phyloP scores from a whole-genome alignment of 148 eudicot genomes.

The Rhododendron kiyosumense region DNA sequence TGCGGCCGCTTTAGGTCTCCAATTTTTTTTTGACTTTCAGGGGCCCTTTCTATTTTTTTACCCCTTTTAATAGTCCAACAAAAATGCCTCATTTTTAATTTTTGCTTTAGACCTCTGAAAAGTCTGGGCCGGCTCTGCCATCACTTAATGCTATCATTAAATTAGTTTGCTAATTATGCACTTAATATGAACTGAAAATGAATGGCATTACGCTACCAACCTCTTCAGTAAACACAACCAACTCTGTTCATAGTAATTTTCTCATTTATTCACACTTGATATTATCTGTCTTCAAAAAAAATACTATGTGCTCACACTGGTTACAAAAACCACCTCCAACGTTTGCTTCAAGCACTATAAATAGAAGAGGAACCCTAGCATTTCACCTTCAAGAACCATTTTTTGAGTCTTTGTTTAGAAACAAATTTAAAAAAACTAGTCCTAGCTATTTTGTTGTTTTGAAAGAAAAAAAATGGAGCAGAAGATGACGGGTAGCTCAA shows the following conservation, averaged over 20 bases:
- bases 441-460: neutral
- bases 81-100: too few relatives aligned
- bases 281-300: neutral
- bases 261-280: neutral
- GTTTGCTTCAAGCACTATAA: neutral
- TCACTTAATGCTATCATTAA: neutral
- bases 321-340: neutral
- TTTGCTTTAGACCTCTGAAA: too few relatives aligned
- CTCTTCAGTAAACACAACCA: neutral
- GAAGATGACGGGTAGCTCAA: neutral
- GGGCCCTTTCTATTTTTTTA: too few relatives aligned
- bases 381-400: neutral
- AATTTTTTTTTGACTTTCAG: too few relatives aligned
- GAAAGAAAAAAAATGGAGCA: neutral
- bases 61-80: too few relatives aligned
- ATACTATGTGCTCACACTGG: neutral
- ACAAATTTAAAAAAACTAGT: too few relatives aligned
- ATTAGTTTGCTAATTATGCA: neutral
- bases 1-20: too few relatives aligned
- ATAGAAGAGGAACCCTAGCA: neutral
- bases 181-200: slow-evolving; percentile 1
- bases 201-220: neutral
- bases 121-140: too few relatives aligned
- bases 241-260: neutral
- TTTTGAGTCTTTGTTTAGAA: neutral